phyloP scores from a whole-genome alignment of 208 protist species.

The Naegleria lovaniensis region DNA sequence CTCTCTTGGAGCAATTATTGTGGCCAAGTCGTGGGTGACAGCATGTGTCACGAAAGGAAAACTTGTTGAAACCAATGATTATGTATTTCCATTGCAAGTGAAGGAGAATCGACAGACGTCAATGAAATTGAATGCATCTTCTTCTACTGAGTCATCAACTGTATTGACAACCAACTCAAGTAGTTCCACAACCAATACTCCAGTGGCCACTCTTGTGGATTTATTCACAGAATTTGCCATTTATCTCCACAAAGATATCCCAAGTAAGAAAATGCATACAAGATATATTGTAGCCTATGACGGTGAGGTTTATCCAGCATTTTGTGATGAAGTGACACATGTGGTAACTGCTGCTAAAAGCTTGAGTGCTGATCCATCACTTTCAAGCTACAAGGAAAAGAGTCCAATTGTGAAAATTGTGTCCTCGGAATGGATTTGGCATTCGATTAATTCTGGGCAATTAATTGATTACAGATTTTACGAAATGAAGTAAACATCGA shows the following conservation, averaged over 20 bases:
- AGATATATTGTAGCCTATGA: slow-evolving; percentile 6
- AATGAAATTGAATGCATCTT: neutral
- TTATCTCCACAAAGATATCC: neutral
- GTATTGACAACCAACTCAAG: neutral
- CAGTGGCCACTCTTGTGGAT: neutral
- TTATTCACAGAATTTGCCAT: neutral
- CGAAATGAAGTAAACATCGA: neutral
- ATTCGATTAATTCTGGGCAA: neutral
- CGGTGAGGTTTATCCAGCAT: neutral
- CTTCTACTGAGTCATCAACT: neutral
- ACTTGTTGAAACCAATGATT: neutral
- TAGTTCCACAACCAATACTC: neutral
- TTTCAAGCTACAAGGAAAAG: neutral
- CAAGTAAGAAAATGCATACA: neutral
- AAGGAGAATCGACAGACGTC: neutral
- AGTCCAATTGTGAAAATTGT: neutral
- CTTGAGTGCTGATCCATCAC: neutral
- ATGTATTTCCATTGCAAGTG: no score
- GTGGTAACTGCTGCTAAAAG: neutral
- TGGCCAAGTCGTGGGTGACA: neutral
- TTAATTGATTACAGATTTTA: neutral
- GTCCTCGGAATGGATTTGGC: neutral
- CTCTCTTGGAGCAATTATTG: neutral
- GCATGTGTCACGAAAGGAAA: neutral
- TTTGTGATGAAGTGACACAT: slow-evolving; percentile 10